phyloP scores from a whole-genome alignment of 2,329 filamentous ascomycete species.

The Truncatella angustata region DNA sequence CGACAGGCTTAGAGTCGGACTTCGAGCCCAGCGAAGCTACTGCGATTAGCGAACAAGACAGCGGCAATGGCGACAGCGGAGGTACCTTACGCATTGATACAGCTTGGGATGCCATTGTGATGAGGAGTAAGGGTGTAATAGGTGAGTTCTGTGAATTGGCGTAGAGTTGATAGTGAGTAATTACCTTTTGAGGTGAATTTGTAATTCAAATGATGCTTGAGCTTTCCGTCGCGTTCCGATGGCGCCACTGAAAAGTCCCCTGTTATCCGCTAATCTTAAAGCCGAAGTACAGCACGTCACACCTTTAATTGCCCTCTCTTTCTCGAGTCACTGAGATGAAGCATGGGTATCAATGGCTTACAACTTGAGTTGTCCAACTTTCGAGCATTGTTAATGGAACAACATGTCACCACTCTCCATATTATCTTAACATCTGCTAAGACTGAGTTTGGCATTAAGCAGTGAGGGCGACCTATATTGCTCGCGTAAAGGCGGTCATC shows the following conservation, averaged over 20 bases:
- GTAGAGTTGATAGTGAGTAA: neutral
- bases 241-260: slow-evolving; percentile 3
- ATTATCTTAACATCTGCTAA: too few species aligned
- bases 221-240: neutral
- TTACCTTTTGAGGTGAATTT: slow-evolving; percentile 1
- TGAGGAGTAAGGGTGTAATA: neutral
- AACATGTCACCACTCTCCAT: too few species aligned
- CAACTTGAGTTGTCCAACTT: too few species aligned
- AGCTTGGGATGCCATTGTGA: slow-evolving; percentile 9
- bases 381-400: too few species aligned
- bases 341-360: too few species aligned
- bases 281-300: too few species aligned
- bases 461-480: too few species aligned
- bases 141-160: neutral
- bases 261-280: neutral
- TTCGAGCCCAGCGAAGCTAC: slow-evolving; percentile 25
- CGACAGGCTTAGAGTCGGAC: slow-evolving; percentile 20
- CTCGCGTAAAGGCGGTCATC: too few species aligned
- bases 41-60: neutral
- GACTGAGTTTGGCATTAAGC: too few species aligned
- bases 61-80: too few species aligned
- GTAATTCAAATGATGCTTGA: slow-evolving; percentile 1
- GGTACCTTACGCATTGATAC: slow-evolving; percentile 8
- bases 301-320: too few species aligned
- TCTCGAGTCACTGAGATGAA: too few species aligned